Evolutionary conservation across 768 basidiomycete genomes (phyloP).

Genomic region (Leucogyrophana mollusca): DNA sequence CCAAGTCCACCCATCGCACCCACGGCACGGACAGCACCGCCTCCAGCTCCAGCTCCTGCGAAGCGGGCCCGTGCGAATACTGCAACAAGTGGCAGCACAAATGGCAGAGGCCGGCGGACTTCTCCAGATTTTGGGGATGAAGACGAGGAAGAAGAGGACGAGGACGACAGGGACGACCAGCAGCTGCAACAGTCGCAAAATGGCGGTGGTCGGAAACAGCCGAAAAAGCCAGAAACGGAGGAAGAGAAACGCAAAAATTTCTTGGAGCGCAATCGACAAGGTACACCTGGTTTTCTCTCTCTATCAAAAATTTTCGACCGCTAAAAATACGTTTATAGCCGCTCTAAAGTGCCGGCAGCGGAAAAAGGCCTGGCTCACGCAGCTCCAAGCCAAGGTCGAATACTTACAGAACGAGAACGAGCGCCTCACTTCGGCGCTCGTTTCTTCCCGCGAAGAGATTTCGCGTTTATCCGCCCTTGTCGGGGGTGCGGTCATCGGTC

Average conservation of each 20-base stretch:
- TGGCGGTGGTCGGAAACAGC: conserved; percentile 24
- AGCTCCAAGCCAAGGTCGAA: conserved; percentile 93
- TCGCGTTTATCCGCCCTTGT: conserved; percentile 76
- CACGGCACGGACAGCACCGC: conserved; percentile 20
- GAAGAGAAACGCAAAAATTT: conserved; percentile 98
- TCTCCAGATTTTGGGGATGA: conserved; percentile 27
- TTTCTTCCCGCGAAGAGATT: conserved; percentile 89
- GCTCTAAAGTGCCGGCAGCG: conserved; percentile 98
- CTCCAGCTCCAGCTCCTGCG: conserved; percentile 15
- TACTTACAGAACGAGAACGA: conserved; percentile 93
- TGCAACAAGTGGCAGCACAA: conserved; percentile 25
- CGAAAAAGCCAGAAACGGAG: conserved; percentile 91
- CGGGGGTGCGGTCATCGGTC: conserved; percentile 58
- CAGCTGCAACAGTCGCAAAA: conserved; percentile 15
- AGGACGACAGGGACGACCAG: conserved; percentile 31
- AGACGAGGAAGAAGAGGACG: conserved; percentile 39
- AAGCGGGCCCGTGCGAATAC: conserved; percentile 42
- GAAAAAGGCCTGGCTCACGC: conserved; percentile 96
- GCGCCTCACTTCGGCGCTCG: conserved; percentile 81
- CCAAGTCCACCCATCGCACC: conserved; percentile 31
- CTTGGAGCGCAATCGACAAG: conserved; percentile 95
- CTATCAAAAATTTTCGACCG: not conserved
- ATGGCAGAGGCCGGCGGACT: conserved; percentile 38
- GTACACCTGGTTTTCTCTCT: conserved; percentile 38
- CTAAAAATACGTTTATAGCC: conserved; percentile 45